Evolutionary conservation across 2,329 filamentous ascomycete genomes (phyloP).

Genomic region (Fusarium coffeatum): DNA sequence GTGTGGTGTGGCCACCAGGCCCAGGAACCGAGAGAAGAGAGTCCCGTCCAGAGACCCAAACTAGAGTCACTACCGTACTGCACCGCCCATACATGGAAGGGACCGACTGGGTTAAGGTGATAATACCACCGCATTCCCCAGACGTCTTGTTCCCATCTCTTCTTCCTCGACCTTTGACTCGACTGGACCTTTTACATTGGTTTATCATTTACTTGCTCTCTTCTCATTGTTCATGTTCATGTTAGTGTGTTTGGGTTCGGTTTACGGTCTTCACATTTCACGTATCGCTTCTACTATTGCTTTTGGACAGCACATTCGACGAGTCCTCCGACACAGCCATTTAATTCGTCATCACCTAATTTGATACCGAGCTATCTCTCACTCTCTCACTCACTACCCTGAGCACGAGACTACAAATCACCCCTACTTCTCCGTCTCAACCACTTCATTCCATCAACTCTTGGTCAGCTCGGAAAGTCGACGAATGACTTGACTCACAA

Average conservation of each 20-base stretch:
- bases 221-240: constrained; percentile 13
- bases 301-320: constrained; percentile 19
- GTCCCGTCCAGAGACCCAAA: constrained; percentile 27
- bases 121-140: constrained; percentile 48
- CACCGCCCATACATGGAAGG: constrained; percentile 7
- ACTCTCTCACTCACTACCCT: background rate
- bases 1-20: constrained; percentile 43
- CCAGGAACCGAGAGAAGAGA: constrained; percentile 29
- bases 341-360: constrained; percentile 18
- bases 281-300: constrained; percentile 13
- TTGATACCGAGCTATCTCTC: constrained; percentile 6
- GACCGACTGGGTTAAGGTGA: constrained; percentile 38
- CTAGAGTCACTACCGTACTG: constrained; percentile 10
- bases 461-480: constrained; percentile 21
- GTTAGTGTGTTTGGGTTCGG: constrained; percentile 26
- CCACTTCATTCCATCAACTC: constrained; percentile 33
- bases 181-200: constrained; percentile 12
- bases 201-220: background rate
- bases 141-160: constrained; percentile 36
- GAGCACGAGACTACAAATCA: constrained; percentile 7
- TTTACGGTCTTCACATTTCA: constrained; percentile 18
- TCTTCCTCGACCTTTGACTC: constrained; percentile 30
- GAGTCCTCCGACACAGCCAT: constrained; percentile 3
- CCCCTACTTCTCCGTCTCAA: constrained; percentile 16
- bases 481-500: constrained; percentile 24